Evolutionary conservation across 306 rosid species (phyloP).

Genomic region (Trichosanthes cucumerina): DNA sequence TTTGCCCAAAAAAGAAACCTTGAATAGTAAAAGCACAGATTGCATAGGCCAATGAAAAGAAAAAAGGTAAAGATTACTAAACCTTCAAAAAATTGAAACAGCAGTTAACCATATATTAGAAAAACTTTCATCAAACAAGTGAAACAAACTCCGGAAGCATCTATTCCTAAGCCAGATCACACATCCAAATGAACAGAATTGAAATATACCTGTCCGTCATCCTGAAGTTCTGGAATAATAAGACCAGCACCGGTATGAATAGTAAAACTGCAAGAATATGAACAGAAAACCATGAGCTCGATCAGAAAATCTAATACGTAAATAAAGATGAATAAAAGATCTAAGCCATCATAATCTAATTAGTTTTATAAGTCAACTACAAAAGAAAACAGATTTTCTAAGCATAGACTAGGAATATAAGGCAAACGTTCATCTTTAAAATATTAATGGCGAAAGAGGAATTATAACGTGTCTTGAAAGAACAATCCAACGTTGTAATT

Average conservation of each 20-base stretch:
- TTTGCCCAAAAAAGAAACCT: not conserved
- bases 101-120: not conserved
- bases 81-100: not conserved
- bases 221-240: constrained; percentile 76
- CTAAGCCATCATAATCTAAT: not conserved
- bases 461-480: not conserved
- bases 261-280: constrained; percentile 44
- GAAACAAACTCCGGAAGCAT: constrained; percentile 7
- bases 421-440: not conserved
- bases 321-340: not conserved
- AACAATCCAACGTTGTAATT: not conserved
- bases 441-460: not conserved
- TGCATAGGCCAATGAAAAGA: not conserved
- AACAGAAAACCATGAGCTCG: not conserved
- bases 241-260: constrained; percentile 88
- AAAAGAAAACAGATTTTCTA: not conserved
- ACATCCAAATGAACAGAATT: not conserved
- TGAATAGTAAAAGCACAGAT: not conserved
- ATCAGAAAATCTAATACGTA: not conserved
- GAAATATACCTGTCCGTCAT: constrained; percentile 54
- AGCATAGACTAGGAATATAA: not conserved
- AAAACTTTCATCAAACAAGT: not conserved
- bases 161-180: not conserved
- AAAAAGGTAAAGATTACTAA: not conserved
- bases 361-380: not conserved